Conservation (phyloP, 306 rosid species). For the Ochetophila trinervis region DNA sequence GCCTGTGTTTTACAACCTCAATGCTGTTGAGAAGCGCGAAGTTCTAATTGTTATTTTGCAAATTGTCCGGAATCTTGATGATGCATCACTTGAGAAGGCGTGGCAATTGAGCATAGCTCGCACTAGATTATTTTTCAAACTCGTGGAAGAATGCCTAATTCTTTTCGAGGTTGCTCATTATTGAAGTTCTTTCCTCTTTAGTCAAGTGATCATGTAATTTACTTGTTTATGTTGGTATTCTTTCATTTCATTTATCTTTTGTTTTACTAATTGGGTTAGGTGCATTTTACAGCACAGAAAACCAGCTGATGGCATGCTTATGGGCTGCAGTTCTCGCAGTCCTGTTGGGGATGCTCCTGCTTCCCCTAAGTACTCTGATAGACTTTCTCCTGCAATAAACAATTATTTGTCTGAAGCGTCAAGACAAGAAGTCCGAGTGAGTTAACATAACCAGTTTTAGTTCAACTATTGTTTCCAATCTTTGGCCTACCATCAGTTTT, state of each 20-base stretch:
- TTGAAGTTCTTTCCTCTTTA: slow-evolving; percentile 17
- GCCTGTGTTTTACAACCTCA: slow-evolving; percentile 96
- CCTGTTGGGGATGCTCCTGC: slow-evolving; percentile 70
- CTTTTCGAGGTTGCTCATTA: slow-evolving; percentile 70
- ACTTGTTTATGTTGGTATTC: not conserved
- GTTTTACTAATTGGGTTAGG: not conserved
- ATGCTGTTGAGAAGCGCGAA: slow-evolving; percentile 91
- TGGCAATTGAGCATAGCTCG: slow-evolving; percentile 97
- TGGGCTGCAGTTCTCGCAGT: slow-evolving; percentile 93
- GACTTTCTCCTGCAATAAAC: slow-evolving; percentile 95
- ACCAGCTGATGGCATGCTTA: slow-evolving; percentile 86
- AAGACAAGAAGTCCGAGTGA: slow-evolving; percentile 94
- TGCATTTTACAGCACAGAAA: slow-evolving; percentile 83
- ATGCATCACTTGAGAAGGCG: slow-evolving; percentile 82
- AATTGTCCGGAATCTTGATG: slow-evolving; percentile 97
- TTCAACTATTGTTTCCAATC: not conserved
- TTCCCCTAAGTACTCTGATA: slow-evolving; percentile 91
- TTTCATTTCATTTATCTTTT: slow-evolving; percentile 2
- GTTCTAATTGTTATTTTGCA: slow-evolving; percentile 77
- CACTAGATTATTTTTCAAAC: slow-evolving; percentile 96
- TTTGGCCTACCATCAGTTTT: slow-evolving; percentile 3
- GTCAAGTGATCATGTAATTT: slow-evolving; percentile 11
- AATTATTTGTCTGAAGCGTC: slow-evolving; percentile 96
- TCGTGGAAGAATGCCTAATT: slow-evolving; percentile 87
- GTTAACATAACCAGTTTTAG: slow-evolving; percentile 32